Evolutionary conservation across 2,329 filamentous ascomycete genomes (phyloP).

Genomic region (Periglandula ipomoeae): DNA sequence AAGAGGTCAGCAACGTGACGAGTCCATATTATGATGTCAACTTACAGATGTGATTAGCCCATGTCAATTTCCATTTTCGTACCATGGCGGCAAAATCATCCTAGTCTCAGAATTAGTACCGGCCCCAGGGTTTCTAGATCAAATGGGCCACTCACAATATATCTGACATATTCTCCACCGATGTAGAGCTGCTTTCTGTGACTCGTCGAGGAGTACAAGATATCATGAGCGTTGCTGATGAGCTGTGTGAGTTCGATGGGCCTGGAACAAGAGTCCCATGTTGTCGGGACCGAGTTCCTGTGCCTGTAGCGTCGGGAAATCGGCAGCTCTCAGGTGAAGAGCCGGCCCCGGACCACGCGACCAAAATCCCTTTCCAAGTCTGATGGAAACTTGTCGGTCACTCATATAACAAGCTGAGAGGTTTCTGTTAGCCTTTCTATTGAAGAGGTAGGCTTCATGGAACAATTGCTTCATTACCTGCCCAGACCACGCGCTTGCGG

Average conservation of each 20-base stretch:
- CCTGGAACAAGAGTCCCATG: conserved; percentile 60
- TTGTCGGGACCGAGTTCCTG: conserved; percentile 52
- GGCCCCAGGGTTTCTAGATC: not conserved
- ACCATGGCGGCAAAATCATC: conserved; percentile 64
- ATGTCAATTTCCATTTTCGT: conserved; percentile 60
- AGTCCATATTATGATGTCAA: conserved; percentile 3
- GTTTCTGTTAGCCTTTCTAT: not conserved
- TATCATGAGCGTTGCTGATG: conserved; percentile 65
- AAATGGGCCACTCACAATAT: conserved; percentile 35
- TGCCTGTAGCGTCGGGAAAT: conserved; percentile 58
- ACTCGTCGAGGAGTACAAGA: conserved; percentile 62
- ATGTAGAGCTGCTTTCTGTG: conserved; percentile 62
- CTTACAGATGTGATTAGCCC: conserved; percentile 56
- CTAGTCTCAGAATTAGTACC: conserved; percentile 7
- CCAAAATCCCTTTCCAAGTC: conserved; percentile 66
- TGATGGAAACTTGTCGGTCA: conserved; percentile 59
- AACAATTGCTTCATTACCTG: conserved; percentile 29
- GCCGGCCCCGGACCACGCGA: conserved; percentile 60
- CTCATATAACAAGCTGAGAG: conserved; percentile 50
- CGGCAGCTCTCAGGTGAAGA: conserved; percentile 53
- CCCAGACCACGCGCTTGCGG: conserved; percentile 60
- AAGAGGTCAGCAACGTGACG: not conserved
- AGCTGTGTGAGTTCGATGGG: conserved; percentile 62
- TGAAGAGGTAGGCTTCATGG: not conserved
- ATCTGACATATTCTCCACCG: conserved; percentile 64